Evolutionary conservation across 2,329 filamentous ascomycete genomes (phyloP), one percentile per base, ranked within the genome.

Genomic region (Mycocentrospora acerina): DNA sequence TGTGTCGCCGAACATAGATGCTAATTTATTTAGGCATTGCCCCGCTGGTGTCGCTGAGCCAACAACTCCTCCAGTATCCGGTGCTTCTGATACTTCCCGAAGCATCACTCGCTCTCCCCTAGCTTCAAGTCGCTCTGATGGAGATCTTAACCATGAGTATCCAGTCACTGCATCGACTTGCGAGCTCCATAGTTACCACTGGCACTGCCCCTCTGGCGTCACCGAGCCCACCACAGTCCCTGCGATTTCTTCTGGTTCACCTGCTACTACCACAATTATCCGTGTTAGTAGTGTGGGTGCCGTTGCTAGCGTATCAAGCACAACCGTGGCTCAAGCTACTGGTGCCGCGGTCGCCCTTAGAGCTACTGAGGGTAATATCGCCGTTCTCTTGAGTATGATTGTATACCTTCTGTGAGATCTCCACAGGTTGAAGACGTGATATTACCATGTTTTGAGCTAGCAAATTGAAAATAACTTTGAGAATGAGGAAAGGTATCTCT

Each of bases 161-260:
- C 46, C 48, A 12, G 54, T 39, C n/a, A 59, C 58, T 1, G 58
- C 55, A 6, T 38, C 52, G 27, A 59, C 54, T 2, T 62, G 59
- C 37, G 53, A 55, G 33, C 54, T 56, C 22, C 59, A 52, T 29
- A 41, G 37, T 22, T 53, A 59, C 32, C 56, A 61, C 42, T 60
- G 55, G 55, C 49, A 58, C 42, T 59, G 57, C 29, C 57, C 55
- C 1, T 44, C 42, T 12, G 55, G 57, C n/a, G 55, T 59, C n/a
- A 24, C 55, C 3, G 48, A 59, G 43, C 57, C 57, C 8, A 57
- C 51, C 2, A 49, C 51, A 8, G 28, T 33, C 2, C 55, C 53
- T 32, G 39, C 50, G 13, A 35, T 47, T 10, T 42, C 42, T 4
- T 32, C 34, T 12, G 40, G 42, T 7, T 35, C 40, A 11, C 16